Percentiles rank a stretch among this genome's conserved stretches.
These are phyloP conservation scores for Candida tropicalis DNA, from an alignment of 1,139 yeast species.

Conservation along the genomic window DNA sequence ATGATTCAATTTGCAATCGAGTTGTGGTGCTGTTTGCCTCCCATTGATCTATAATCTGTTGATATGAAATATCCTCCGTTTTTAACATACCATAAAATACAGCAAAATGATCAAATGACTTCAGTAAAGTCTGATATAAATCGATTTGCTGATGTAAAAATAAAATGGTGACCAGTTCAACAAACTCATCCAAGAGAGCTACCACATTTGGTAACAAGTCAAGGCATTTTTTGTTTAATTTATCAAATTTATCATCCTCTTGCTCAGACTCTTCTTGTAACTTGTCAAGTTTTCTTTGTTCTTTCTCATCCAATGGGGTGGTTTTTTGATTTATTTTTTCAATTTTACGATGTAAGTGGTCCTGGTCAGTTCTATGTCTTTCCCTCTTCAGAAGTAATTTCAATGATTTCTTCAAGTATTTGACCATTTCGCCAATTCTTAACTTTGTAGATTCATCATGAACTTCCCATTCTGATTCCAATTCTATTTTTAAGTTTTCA, in stretches of 20 bases:
- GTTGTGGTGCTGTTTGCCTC: constrained; percentile 33
- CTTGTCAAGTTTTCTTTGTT: constrained; percentile 31
- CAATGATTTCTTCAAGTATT: constrained; percentile 36
- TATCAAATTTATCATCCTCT: constrained; percentile 32
- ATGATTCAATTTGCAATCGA: constrained; percentile 40
- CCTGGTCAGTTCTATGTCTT: constrained; percentile 45
- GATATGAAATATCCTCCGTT: constrained; percentile 20
- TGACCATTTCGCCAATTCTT: constrained; percentile 42
- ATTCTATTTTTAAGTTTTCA: constrained; percentile 30
- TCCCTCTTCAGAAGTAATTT: constrained; percentile 48
- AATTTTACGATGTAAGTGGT: constrained; percentile 39
- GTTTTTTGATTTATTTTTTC: constrained; percentile 46
- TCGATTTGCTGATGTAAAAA: constrained; percentile 35
- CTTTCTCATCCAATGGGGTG: constrained; percentile 41
- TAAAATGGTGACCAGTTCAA: constrained; percentile 43
- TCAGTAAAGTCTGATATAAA: constrained; percentile 30
- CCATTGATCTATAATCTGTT: constrained; percentile 36
- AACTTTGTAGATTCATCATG: constrained; percentile 32
- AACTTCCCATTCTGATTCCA: constrained; percentile 34
- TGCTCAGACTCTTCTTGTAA: constrained; percentile 33
- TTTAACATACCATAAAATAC: constrained; percentile 38
- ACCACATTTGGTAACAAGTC: constrained; percentile 50
- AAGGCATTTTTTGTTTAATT: constrained; percentile 42
- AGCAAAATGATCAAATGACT: constrained; percentile 33
- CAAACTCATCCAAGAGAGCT: constrained; percentile 52